Percentiles rank a stretch among this genome's conserved stretches.
Conservation (phyloP, 352 stramenopile species). For the Globisporangium radiosum region DNA sequence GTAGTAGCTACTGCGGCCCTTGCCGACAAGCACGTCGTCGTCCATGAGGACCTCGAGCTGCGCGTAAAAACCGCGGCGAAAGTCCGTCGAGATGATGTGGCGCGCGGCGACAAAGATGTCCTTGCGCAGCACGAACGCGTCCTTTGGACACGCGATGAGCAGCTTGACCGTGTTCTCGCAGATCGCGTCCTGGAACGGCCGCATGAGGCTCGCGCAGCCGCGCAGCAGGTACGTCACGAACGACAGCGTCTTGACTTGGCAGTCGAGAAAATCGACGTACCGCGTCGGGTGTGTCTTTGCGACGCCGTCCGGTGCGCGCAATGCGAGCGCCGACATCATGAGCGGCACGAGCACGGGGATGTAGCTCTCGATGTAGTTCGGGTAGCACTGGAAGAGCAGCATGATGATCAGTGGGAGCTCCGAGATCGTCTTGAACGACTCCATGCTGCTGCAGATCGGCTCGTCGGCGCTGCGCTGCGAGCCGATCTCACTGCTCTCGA, state of each 20-base stretch:
- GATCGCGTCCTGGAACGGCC: constrained; percentile 93
- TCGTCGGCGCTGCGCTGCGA: constrained; percentile 23
- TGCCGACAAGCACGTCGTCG: constrained; percentile 92
- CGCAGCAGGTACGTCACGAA: constrained; percentile 97
- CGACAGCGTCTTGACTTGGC: constrained; percentile 97
- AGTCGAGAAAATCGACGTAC: constrained; percentile 91
- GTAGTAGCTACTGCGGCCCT: constrained; percentile 73
- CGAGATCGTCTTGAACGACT: constrained; percentile 94
- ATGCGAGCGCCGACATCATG: constrained; percentile 95
- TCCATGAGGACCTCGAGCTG: constrained; percentile 95
- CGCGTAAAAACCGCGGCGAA: constrained; percentile 93
- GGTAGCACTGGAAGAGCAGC: constrained; percentile 98
- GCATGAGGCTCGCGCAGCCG: constrained; percentile 89
- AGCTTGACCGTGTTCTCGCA: constrained; percentile 93
- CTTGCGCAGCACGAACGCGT: constrained; percentile 92
- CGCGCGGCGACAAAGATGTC: constrained; percentile 95
- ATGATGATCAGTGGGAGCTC: constrained; percentile 98
- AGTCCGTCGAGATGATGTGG: constrained; percentile 97
- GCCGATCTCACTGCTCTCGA: constrained; percentile 12
- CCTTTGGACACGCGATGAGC: constrained; percentile 91
- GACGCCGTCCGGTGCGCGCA: constrained; percentile 66
- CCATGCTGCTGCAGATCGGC: constrained; percentile 72
- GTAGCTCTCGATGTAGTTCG: constrained; percentile 93
- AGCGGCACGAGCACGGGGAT: constrained; percentile 93
- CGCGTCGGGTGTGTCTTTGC: constrained; percentile 49